Base-by-base conservation (phyloP, 192 early-diverging fungal species). In the Coemansia sp. region DNA sequence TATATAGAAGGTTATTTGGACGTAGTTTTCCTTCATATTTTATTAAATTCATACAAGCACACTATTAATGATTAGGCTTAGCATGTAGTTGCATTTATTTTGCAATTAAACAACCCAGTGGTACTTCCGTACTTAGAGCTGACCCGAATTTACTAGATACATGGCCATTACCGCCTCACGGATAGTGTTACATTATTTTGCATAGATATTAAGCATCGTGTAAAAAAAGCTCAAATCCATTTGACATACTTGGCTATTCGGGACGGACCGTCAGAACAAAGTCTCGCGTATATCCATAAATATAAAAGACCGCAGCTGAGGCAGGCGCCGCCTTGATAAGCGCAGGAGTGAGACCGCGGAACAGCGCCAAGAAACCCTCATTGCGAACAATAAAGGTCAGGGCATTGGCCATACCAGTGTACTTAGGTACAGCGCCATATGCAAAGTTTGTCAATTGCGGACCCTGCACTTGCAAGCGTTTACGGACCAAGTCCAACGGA, bases 401-500 rank as follows among this genome's bases (percentile, higher is more conserved):
- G 48, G 91, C 91, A 14, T 64, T 63, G 23, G 85, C 63, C 66
- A 93, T 84, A 2, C 89, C 85, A n/a, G 79, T 60, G 80, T 93
- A 92, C 12, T 58, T 41, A 4, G 94, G 94, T 10, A 96, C 85
- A 15, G 76, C 74, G 34, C 85, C 74, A n/a, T 85, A 64, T 0
- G 89, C 81, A 75, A 89, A 92, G 51, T 83, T 79, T 29, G 84
- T 81, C 48, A 89, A 76, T 1, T 76, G 76, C 8, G 91, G 90
- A 5, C 93, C 93, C 76, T 95, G 92, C 5, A 94, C 87, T 82
- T 94, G 93, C 45, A 94, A 63, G 34, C 90, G 84, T 64, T 91
- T 91, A 19, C 91, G 85, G 2, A 95, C 90, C 39, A 95, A 86
- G 75, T 99, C 97, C 59, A 99, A 80, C 10, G 95, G 95, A 85